Conservation (phyloP, 208 protist species). For the Endotrypanum monterogeii region DNA sequence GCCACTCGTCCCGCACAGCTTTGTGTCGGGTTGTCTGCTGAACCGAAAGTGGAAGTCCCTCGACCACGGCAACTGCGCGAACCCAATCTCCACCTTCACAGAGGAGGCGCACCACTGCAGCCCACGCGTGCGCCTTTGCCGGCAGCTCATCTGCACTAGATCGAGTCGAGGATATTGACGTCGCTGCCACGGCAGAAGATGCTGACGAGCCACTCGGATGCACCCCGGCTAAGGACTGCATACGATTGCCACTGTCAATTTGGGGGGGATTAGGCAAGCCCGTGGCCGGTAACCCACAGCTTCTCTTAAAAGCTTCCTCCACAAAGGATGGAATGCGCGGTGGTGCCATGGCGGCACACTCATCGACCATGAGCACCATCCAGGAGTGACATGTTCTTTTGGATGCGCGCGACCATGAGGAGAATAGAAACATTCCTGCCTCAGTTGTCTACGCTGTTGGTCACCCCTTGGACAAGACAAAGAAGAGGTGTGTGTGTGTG, state of each 20-base stretch:
- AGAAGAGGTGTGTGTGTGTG: not conserved
- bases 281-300: not conserved
- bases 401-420: constrained; percentile 6
- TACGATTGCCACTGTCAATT: not conserved
- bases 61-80: constrained; percentile 27
- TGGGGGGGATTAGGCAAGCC: not conserved
- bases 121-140: constrained; percentile 28
- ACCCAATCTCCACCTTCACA: constrained; percentile 30
- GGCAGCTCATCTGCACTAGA: not conserved
- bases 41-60: constrained; percentile 15
- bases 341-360: constrained; percentile 22
- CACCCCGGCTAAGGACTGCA: not conserved
- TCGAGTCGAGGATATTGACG: not conserved
- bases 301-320: constrained; percentile 4
- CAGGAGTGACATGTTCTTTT: constrained; percentile 25
- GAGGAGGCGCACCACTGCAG: constrained; percentile 31
- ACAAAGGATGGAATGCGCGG: constrained; percentile 15
- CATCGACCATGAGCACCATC: constrained; percentile 34
- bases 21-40: constrained; percentile 16
- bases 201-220: not conserved
- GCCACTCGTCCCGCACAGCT: constrained; percentile 27
- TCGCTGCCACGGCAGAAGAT: not conserved
- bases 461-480: not conserved
- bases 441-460: not conserved
- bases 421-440: constrained; percentile 12